Evolutionary conservation across 2,329 filamentous ascomycete genomes (phyloP), one percentile per base, ranked within the genome.

Genomic region (Fusarium sp.): DNA sequence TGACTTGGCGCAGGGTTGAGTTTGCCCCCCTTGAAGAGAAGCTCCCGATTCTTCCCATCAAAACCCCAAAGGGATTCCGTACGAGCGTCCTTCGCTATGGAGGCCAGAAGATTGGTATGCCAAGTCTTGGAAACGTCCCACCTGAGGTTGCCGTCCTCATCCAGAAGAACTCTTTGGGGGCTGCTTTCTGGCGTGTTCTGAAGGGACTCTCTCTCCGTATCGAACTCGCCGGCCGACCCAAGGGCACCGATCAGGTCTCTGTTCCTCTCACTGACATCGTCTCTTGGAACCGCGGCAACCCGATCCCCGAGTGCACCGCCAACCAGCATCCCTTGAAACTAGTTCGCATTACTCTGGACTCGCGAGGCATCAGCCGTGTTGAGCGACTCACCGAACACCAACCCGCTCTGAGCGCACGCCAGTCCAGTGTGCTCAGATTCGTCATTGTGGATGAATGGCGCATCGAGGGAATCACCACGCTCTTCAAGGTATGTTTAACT

Each of bases 291-390:
- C 55, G 46, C 2, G 15, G 28, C 18, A 4, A 39, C 10, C 0
- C 2, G 23, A 3, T 6, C 2, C 7, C 36, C 36, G 12, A 39
- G 7, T 7, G 23, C 59, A 23, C 23, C 23, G 13, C 27, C 7
- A 27, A 2, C 13, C 7, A 13, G 4, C 8, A 7, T 0, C 10
- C 13, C n/a, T 18, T 0, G 7, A 11, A 2, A 2, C 12, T 15
- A 10, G 1, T 23, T 10, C 12, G 11, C 2, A 47, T 62, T 3
- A 53, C 40, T 27, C n/a, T 62, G 15, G 60, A 47, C 27, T 47
- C 39, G 3, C 40, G 44, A 9, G 56, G 60, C 2, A 28, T 62
- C 7, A 34, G 11, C 15, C 8, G 53, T 4, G 41, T 62, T 16
- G 1, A 41, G 18, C 41, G 34, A 6, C 6, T 62, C 27, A 1